Percentiles rank a stretch among this genome's conserved stretches.
Conservation (phyloP, 768 basidiomycete species). For the Rhodosporidiobolus sp. region DNA sequence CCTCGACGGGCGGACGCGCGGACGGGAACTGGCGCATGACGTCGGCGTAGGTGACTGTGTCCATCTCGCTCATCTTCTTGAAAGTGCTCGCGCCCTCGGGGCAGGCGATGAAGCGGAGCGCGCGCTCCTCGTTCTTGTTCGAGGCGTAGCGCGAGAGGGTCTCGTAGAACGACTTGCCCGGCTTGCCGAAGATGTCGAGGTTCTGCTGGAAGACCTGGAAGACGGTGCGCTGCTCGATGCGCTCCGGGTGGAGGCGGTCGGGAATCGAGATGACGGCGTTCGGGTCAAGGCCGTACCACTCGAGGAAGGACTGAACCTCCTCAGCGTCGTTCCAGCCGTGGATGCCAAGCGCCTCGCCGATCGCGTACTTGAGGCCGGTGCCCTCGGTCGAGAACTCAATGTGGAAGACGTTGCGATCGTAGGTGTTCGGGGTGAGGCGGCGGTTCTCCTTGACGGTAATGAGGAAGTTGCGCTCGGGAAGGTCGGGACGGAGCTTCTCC, state of each 20-base stretch:
- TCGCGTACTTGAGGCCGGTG: conserved; percentile 89
- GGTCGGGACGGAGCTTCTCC: conserved; percentile 65
- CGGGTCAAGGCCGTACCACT: conserved; percentile 85
- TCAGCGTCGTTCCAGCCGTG: conserved; percentile 95
- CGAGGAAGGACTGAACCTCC: conserved; percentile 84
- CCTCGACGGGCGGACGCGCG: conserved; percentile 62
- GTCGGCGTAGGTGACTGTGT: conserved; percentile 90
- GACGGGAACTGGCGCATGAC: conserved; percentile 70
- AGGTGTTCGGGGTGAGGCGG: conserved; percentile 88
- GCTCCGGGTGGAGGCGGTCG: conserved; percentile 56
- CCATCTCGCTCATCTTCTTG: conserved; percentile 92
- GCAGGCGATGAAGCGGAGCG: conserved; percentile 86
- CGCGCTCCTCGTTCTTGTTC: conserved; percentile 62
- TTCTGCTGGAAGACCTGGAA: conserved; percentile 95
- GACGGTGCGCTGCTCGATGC: conserved; percentile 83
- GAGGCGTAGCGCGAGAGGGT: conserved; percentile 76
- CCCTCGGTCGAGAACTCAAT: conserved; percentile 89
- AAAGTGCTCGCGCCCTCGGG: conserved; percentile 87
- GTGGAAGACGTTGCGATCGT: conserved; percentile 98
- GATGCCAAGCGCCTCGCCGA: conserved; percentile 93
- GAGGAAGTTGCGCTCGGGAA: conserved; percentile 83
- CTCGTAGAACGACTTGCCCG: conserved; percentile 91
- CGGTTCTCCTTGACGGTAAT: conserved; percentile 91
- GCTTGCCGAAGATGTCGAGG: conserved; percentile 91
- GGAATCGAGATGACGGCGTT: conserved; percentile 77